Evolutionary conservation across 2,329 filamentous ascomycete species (phyloP), one percentile per base, ranked within the genome.

Genomic region (Fusarium foetens): DNA sequence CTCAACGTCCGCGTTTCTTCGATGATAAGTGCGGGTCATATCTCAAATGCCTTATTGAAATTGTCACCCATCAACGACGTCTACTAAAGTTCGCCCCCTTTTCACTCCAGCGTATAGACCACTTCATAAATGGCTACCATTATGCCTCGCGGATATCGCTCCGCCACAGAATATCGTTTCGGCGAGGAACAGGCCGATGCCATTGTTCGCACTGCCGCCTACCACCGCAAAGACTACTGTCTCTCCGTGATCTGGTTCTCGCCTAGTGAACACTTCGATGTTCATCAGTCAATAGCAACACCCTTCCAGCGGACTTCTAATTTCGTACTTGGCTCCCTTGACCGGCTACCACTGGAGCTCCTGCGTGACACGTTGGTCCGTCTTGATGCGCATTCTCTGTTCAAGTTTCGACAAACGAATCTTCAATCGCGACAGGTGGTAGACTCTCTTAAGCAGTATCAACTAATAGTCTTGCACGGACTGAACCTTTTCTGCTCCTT

Each of bases 401-500:
- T 81, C 58, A 66, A 62, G 1, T 74, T 82, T 43, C 77, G 79
- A 41, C 79, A 81, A 71, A 66, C 68, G 8, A 80, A 76, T 71
- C 45, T 72, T 43, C 48, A 71, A 62, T 76, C 73, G 25, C 77
- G 78, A 73, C 57, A 78, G 25, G 53, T 31, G 12, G 73, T 80
- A 38, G 68, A 78, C 62, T 76, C 73, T 54, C 63, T 81, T 6
- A 69, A 64, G 17, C 55, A 80, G 59, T 81, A 81, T 68, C 75
- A 70, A 17, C 49, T 71, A 16, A 64, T 79, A 6, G 63, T 68
- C 35, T 70, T 63, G 11, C 69, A 79, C 58, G 77, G 77, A 52
- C 69, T 81, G 1, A 76, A 81, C 63, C 72, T 79, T 45, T 33
- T 82, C 59, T 80, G 77, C 67, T 79, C 80, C 51, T 67, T 81